These are phyloP conservation scores for Cytospora piceae DNA, from an alignment of 2,329 filamentous ascomycete genomes.

Conservation along the genomic window DNA sequence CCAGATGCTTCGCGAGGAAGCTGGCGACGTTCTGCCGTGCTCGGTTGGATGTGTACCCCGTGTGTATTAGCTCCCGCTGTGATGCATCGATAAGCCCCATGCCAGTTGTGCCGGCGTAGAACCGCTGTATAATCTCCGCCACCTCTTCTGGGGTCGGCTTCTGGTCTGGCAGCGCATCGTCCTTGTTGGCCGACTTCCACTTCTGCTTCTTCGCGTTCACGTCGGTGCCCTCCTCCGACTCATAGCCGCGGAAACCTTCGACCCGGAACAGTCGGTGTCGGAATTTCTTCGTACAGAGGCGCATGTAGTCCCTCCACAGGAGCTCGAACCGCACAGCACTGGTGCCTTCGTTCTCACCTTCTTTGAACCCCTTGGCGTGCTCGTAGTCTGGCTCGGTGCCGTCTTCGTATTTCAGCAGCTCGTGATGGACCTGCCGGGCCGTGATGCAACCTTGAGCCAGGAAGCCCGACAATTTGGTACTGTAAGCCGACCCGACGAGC, in stretches of 20 bases:
- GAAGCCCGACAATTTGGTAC: conserved; percentile 76
- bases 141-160: conserved; percentile 49
- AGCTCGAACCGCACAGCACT: conserved; percentile 72
- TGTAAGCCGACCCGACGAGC: conserved; percentile 70
- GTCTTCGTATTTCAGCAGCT: conserved; percentile 71
- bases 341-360: conserved; percentile 75
- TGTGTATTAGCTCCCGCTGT: conserved; percentile 73
- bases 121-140: conserved; percentile 55
- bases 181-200: conserved; percentile 52
- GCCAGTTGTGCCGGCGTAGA: conserved; percentile 71
- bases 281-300: conserved; percentile 74
- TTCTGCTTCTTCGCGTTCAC: conserved; percentile 35
- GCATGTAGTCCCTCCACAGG: conserved; percentile 81
- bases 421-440: conserved; percentile 71
- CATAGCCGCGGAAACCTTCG: conserved; percentile 62
- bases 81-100: conserved; percentile 78
- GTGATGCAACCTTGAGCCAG: conserved; percentile 74
- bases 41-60: conserved; percentile 78
- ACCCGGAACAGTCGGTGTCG: conserved; percentile 65
- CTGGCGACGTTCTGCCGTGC: conserved; percentile 77
- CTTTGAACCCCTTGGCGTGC: conserved; percentile 59
- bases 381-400: conserved; percentile 51
- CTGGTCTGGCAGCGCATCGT: conserved; percentile 41
- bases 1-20: conserved; percentile 73
- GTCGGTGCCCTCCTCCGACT: conserved; percentile 50